Conservation (phyloP, 108 stramenopile genomes). For the Chaetoceros muelleri region DNA sequence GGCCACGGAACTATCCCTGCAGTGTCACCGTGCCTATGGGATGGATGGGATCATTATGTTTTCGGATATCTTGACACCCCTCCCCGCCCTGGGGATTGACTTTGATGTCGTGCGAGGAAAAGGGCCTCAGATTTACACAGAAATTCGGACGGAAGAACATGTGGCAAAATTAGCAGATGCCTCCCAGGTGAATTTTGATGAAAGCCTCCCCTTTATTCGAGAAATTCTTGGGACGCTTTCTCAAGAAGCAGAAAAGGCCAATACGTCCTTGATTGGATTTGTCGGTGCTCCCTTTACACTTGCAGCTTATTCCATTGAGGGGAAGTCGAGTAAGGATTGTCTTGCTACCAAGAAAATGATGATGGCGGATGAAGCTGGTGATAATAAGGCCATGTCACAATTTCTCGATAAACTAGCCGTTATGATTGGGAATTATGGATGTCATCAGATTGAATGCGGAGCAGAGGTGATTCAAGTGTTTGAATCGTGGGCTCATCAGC, state of each 20-base stretch:
- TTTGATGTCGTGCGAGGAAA: conserved; percentile 92
- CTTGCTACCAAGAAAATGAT: conserved; percentile 82
- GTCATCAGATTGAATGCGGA: conserved; percentile 94
- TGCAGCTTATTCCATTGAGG: conserved; percentile 94
- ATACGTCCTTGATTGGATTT: conserved; percentile 95
- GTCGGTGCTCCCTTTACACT: conserved; percentile 97
- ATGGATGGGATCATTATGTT: conserved; percentile 99
- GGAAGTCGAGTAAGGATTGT: conserved; percentile 82
- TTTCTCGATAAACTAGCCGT: conserved; percentile 84
- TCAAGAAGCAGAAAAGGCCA: conserved; percentile 66
- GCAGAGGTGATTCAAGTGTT: conserved; percentile 98
- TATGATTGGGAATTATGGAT: conserved; percentile 87
- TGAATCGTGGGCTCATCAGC: conserved; percentile 96
- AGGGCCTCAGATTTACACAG: conserved; percentile 87
- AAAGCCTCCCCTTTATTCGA: conserved; percentile 84
- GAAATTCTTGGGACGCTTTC: conserved; percentile 71
- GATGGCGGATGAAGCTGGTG: conserved; percentile 65
- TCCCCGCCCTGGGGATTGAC: conserved; percentile 93
- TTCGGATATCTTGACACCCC: conserved; percentile 95
- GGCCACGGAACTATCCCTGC: conserved; percentile 89
- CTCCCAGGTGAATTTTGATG: conserved; percentile 52
- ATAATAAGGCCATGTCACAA: conserved; percentile 51
- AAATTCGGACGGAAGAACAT: conserved; percentile 47
- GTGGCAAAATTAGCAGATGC: conserved; percentile 35
- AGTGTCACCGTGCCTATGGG: conserved; percentile 89